Evolutionary conservation across 2,329 filamentous ascomycete genomes (phyloP).

Genomic region (Chaetothyriales sp.): DNA sequence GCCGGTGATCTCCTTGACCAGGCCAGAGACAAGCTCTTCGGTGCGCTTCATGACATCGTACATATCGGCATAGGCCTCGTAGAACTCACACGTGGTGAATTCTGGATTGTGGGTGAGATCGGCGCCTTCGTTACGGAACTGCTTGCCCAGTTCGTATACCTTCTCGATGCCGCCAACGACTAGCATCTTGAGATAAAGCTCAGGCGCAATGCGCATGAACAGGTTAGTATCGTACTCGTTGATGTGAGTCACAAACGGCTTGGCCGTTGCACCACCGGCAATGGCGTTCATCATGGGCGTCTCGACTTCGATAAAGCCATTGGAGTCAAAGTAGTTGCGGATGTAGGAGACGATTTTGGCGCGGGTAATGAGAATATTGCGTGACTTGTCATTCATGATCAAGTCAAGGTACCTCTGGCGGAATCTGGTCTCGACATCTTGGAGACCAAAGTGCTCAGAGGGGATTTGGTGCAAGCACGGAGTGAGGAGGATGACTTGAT

Average conservation of each 20-base stretch:
- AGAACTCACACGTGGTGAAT: constrained; percentile 96
- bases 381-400: constrained; percentile 84
- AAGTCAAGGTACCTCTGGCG: constrained; percentile 88
- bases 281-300: constrained; percentile 97
- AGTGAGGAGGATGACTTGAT: constrained; percentile 68
- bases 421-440: constrained; percentile 85
- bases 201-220: constrained; percentile 86
- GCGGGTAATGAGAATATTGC: constrained; percentile 69
- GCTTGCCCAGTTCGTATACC: constrained; percentile 88
- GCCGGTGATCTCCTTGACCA: constrained; percentile 79
- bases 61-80: constrained; percentile 82
- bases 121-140: constrained; percentile 87
- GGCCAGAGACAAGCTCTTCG: constrained; percentile 76
- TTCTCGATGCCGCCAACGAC: constrained; percentile 87
- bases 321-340: constrained; percentile 71
- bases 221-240: constrained; percentile 92
- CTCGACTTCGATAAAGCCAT: constrained; percentile 85
- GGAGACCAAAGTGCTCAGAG: constrained; percentile 82
- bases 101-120: constrained; percentile 95
- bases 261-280: constrained; percentile 86
- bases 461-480: constrained; percentile 86
- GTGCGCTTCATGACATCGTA: constrained; percentile 84
- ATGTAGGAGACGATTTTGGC: constrained; percentile 82
- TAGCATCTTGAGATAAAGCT: constrained; percentile 91
- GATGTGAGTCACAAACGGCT: constrained; percentile 88